Conservation (phyloP, 768 basidiomycete species). For the Suillus decipiens region DNA sequence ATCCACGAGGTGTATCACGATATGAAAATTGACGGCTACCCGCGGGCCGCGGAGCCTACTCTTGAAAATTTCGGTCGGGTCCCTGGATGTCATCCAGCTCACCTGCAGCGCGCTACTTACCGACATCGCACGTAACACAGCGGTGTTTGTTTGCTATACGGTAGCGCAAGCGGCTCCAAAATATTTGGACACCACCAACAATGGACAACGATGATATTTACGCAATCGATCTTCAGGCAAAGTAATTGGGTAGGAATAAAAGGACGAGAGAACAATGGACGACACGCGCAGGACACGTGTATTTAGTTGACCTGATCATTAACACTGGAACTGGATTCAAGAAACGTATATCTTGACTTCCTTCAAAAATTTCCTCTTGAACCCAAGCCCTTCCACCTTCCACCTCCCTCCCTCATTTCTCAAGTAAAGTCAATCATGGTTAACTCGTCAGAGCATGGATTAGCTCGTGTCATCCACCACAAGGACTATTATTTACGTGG, state of each 20-base stretch:
- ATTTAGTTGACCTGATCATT: slow-evolving; percentile 18
- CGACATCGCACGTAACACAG: slow-evolving; percentile 1
- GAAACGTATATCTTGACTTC: slow-evolving; percentile 38
- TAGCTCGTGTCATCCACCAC: slow-evolving; percentile 36
- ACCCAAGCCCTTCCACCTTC: slow-evolving; percentile 27
- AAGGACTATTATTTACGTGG: slow-evolving; percentile 56
- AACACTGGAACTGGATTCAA: slow-evolving; percentile 28
- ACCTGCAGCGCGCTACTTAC: slow-evolving; percentile 3
- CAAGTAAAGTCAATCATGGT: slow-evolving; percentile 27
- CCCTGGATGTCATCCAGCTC: slow-evolving; percentile 3
- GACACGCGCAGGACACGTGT: slow-evolving; percentile 42
- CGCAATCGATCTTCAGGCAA: slow-evolving; percentile 26
- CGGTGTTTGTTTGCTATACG: slow-evolving; percentile 1
- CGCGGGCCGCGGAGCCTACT: slow-evolving; percentile 3
- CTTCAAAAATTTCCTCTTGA: slow-evolving; percentile 39
- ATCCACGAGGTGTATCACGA: slow-evolving; percentile 6
- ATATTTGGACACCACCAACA: slow-evolving; percentile 1
- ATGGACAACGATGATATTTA: slow-evolving; percentile 24
- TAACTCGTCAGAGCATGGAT: slow-evolving; percentile 26
- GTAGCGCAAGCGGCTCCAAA: background rate
- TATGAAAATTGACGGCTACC: background rate
- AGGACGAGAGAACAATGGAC: slow-evolving; percentile 17
- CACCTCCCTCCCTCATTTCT: slow-evolving; percentile 32
- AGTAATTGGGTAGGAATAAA: slow-evolving; percentile 22
- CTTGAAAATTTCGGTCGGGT: background rate